Evolutionary conservation across 805 yeast species (phyloP).

Genomic region (Cyberlindnera saturnus): DNA sequence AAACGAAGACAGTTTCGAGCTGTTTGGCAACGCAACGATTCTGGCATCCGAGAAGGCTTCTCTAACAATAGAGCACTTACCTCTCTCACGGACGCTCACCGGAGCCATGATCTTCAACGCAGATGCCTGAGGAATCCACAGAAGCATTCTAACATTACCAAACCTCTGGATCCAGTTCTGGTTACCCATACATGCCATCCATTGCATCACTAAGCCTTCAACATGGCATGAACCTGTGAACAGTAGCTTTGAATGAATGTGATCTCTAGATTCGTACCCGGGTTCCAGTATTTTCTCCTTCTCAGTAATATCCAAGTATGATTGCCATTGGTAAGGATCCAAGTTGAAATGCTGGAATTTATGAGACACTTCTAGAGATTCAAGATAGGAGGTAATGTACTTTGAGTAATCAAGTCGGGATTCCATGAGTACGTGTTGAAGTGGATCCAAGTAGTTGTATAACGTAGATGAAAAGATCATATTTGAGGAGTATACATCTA

Average conservation of each 20-base stretch:
- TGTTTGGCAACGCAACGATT: constrained; percentile 44
- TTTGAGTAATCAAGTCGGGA: constrained; percentile 30
- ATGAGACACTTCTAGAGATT: not conserved
- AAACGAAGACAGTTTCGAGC: constrained; percentile 17
- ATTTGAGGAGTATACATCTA: constrained; percentile 57
- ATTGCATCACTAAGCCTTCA: constrained; percentile 69
- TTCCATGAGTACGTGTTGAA: constrained; percentile 59
- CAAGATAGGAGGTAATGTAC: constrained; percentile 8
- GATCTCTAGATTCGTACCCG: constrained; percentile 27
- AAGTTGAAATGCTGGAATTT: constrained; percentile 26
- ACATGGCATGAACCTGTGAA: constrained; percentile 56
- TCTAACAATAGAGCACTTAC: constrained; percentile 57
- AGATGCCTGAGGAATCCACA: constrained; percentile 58
- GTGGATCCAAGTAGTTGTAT: constrained; percentile 55
- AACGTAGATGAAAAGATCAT: constrained; percentile 58
- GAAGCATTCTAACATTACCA: constrained; percentile 69
- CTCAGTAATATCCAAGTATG: constrained; percentile 45
- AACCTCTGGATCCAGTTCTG: constrained; percentile 69
- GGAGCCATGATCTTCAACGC: constrained; percentile 59
- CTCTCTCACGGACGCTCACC: constrained; percentile 44
- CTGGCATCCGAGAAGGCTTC: constrained; percentile 57
- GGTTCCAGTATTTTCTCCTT: constrained; percentile 39
- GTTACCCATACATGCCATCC: constrained; percentile 61
- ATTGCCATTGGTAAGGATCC: constrained; percentile 67
- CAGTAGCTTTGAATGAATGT: constrained; percentile 48